Base-by-base conservation (phyloP, 73 alveolate genomes). In the Paramecium sonneborni region DNA sequence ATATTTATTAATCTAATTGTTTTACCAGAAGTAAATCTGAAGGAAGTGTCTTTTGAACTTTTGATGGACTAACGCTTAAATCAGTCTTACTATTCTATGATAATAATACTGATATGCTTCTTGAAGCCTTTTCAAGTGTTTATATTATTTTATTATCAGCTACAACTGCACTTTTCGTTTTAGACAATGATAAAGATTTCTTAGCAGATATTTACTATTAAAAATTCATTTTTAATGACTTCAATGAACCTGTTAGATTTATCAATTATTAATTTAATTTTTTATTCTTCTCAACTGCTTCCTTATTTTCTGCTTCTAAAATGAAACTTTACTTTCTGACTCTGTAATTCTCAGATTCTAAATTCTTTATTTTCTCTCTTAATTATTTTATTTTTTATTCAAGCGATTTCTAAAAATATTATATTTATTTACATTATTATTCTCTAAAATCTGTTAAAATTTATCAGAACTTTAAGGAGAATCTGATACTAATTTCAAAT, bases 401-500 rank as follows among this genome's bases (percentile, higher is more conserved):
- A 9, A 57, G 15, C 6, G 23, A 57, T 39, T 74, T 37, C 56
- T 37, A 34, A n/a, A 3, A 74, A 12, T 26, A 62, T 62, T 5
- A 62, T 48, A 3, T 23, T 11, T 3, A 11, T 9, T 9, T 62
- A 62, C 84, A 30, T 62, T 62, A 32, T 62, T 62, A 20, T 74
- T 74, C 10, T 74, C 87, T 39, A 74, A 74, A 37, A 74, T 34
- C 26, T 74, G 20, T 34, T 34, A 74, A 18, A 74, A 74, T 39
- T 74, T 74, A 11, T 74, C 87, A 9, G 58, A 34, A 21, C 38
- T 24, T 34, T 74, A 15, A 74, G 87, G 87, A 18, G 87, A 74
- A 74, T 74, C 58, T 18, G 39, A 32, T 30, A 74, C 58, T 15
- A 37, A 74, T 74, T 37, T 74, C 24, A 74, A 37, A 74, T 74